Conservation (phyloP, 768 basidiomycete species). For the Suillus alpinus region DNA sequence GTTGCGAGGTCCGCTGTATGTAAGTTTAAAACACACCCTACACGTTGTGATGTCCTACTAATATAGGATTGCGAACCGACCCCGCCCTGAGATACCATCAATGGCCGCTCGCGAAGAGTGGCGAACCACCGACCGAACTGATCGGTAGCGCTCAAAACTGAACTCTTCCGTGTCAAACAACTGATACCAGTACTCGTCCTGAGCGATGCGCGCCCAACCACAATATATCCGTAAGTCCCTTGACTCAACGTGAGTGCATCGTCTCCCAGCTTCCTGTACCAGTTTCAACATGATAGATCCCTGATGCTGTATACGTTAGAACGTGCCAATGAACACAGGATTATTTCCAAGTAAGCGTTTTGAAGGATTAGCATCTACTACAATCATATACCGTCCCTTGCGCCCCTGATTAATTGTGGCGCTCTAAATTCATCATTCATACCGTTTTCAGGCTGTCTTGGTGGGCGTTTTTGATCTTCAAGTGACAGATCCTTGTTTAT, state of each 20-base stretch:
- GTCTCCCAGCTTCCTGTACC: neutral
- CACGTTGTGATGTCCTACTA: neutral
- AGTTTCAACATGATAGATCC: neutral
- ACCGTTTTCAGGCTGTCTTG: neutral
- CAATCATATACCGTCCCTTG: neutral
- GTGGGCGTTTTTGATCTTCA: neutral
- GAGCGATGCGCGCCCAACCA: neutral
- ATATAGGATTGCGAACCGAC: neutral
- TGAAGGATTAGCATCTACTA: neutral
- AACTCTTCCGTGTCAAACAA: neutral
- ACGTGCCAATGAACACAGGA: neutral
- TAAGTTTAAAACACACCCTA: neutral
- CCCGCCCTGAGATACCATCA: neutral
- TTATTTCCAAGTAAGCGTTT: neutral
- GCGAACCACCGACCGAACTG: neutral
- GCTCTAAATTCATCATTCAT: neutral
- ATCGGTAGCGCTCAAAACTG: neutral
- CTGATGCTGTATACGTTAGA: too few relatives aligned
- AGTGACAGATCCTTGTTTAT: neutral
- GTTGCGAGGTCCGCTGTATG: neutral
- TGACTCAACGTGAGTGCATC: neutral
- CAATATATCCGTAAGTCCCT: neutral
- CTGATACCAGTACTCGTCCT: neutral
- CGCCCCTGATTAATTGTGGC: neutral
- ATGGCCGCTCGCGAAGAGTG: conserved; percentile 1